Percentiles rank a stretch among this genome's conserved stretches.
Conservation (phyloP, 345 rosid species). For the rapeseed (Brassica napus) region Da-Ae NC_063440.1:11566001-11566500, state of each 20-base stretch:
- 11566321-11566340: slow-evolving; percentile 65
- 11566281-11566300: slow-evolving; percentile 25
- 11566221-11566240: slow-evolving; percentile 82
- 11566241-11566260: not conserved
- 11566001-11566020: slow-evolving; percentile 71
- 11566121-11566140: slow-evolving; percentile 33
- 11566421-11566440: slow-evolving; percentile 59
- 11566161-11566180: slow-evolving; percentile 98
- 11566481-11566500: too few relatives aligned
- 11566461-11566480: not conserved
- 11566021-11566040: slow-evolving; percentile 99
- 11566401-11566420: slow-evolving; percentile 66
- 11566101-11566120: not conserved
- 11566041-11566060: slow-evolving; percentile 95
- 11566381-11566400: slow-evolving; percentile 72
- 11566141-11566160: slow-evolving; percentile 98
- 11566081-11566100: not conserved
- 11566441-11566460: slow-evolving; percentile 49
- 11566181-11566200: slow-evolving; percentile 98
- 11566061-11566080: slow-evolving; percentile 58
- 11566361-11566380: slow-evolving; percentile 91
- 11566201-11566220: slow-evolving; percentile 99
- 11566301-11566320: slow-evolving; percentile 35
- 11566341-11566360: slow-evolving; percentile 94
- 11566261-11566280: not conserved